These are phyloP conservation scores for Penicillium angulare DNA, from an alignment of 495 filamentous ascomycete species.

Conservation along the genomic window DNA sequence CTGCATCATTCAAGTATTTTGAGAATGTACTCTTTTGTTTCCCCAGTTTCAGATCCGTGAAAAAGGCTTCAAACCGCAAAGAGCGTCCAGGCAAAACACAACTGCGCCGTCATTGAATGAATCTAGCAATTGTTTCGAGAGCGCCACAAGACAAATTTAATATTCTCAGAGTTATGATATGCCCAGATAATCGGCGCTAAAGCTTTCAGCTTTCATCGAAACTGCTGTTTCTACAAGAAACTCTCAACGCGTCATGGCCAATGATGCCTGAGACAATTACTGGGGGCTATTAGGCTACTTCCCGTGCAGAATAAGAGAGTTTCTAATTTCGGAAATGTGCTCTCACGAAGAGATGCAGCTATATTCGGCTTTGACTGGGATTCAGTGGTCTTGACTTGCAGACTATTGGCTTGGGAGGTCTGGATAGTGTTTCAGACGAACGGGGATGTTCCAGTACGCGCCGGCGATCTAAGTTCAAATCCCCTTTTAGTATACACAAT, in stretches of 20 bases:
- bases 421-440: constrained; percentile 22
- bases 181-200: background rate
- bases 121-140: too few species aligned
- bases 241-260: background rate
- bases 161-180: background rate
- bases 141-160: too few species aligned
- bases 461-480: too few species aligned
- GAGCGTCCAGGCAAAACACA: background rate
- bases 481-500: too few species aligned
- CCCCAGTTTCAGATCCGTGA: background rate
- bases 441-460: constrained; percentile 27
- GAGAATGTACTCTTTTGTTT: background rate
- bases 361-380: background rate
- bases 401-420: constrained; percentile 15
- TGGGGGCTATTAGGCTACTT: background rate
- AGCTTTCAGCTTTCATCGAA: background rate
- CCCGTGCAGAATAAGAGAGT: background rate
- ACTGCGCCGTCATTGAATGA: too few species aligned
- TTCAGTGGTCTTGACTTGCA: constrained; percentile 3
- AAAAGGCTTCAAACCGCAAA: background rate
- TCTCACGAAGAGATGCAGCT: too few species aligned
- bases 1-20: constrained; percentile 2
- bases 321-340: background rate
- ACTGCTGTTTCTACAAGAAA: background rate
- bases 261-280: background rate